phyloP scores from a whole-genome alignment of 2,329 filamentous ascomycete species.

The Paracorniculantispora psalliotae region DNA sequence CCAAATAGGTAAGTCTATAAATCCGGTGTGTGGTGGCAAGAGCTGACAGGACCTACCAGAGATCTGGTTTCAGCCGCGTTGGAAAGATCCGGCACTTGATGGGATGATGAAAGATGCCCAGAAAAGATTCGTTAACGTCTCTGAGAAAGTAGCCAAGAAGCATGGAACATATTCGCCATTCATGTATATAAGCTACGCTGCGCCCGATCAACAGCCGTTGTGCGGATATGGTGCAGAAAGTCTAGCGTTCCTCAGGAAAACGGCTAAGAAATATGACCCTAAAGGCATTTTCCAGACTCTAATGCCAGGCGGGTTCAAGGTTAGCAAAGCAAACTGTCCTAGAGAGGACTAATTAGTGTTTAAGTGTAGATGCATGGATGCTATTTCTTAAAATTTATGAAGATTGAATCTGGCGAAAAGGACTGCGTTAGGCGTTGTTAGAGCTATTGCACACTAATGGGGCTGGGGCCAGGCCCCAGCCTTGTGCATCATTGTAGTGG shows the following conservation, averaged over 20 bases:
- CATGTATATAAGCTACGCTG: conserved; percentile 39
- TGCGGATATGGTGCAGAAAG: conserved; percentile 33
- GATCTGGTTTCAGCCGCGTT: conserved; percentile 4
- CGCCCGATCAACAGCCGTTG: conserved; percentile 32
- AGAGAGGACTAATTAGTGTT: too few relatives aligned
- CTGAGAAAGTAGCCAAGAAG: conserved; percentile 2
- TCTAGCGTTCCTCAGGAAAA: conserved; percentile 22
- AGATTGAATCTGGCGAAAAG: too few relatives aligned
- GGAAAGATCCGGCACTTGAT: conserved; percentile 7
- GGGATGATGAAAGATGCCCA: background rate
- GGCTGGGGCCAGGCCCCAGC: too few relatives aligned
- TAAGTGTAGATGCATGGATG: too few relatives aligned
- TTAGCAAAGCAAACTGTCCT: background rate
- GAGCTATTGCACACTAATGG: too few relatives aligned
- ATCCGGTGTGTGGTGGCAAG: background rate
- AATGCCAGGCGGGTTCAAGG: conserved; percentile 24
- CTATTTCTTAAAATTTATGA: too few relatives aligned
- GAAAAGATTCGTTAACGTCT: background rate
- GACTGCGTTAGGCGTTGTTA: too few relatives aligned
- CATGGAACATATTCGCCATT: conserved; percentile 8
- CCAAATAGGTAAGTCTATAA: conserved; percentile 9
- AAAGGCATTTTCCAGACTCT: conserved; percentile 27
- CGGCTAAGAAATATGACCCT: conserved; percentile 29
- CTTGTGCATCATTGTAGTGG: too few relatives aligned
- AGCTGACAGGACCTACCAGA: background rate